Conservation (phyloP, 306 rosid genomes). For the Sindora glabra region DNA sequence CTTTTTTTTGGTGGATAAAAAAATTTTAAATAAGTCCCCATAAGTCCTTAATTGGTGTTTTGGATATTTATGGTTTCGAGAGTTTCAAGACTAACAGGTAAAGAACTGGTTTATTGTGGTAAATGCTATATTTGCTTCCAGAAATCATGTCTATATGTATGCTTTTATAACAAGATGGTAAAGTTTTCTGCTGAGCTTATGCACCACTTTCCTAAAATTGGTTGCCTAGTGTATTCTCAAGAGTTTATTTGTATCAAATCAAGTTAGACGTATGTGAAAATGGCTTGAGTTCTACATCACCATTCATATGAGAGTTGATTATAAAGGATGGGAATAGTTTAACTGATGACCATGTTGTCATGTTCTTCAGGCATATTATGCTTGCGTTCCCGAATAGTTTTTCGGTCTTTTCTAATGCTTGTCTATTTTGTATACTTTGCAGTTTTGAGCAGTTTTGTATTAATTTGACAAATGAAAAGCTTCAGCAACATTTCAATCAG, state of each 20-base stretch:
- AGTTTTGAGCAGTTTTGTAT: slow-evolving; percentile 99
- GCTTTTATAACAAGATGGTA: too few species aligned
- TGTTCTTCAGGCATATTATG: neutral
- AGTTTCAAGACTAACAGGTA: slow-evolving; percentile 99
- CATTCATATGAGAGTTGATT: neutral
- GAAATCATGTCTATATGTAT: neutral
- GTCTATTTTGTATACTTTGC: slow-evolving; percentile 19
- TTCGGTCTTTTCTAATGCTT: slow-evolving; percentile 6
- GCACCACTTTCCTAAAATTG: neutral
- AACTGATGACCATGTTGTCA: too few species aligned
- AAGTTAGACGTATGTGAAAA: neutral
- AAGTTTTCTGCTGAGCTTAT: neutral
- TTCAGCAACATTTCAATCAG: slow-evolving; percentile 99
- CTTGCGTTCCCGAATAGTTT: neutral
- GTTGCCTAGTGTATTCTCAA: neutral
- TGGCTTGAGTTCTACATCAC: neutral
- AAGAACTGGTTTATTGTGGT: slow-evolving; percentile 18
- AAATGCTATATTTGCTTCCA: neutral
- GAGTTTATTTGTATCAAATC: too few species aligned
- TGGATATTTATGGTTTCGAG: slow-evolving; percentile 99
- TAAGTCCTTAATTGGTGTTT: slow-evolving; percentile 79
- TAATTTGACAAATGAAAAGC: slow-evolving; percentile 97
- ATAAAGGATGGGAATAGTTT: neutral
- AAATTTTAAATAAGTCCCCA: slow-evolving; percentile 92
- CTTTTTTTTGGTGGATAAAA: slow-evolving; percentile 67